A percentile compares a stretch with the other conserved stretches of the same genome.
Evolutionary conservation across 495 filamentous ascomycete species (phyloP).

Genomic region (Tuber magnatum): DNA sequence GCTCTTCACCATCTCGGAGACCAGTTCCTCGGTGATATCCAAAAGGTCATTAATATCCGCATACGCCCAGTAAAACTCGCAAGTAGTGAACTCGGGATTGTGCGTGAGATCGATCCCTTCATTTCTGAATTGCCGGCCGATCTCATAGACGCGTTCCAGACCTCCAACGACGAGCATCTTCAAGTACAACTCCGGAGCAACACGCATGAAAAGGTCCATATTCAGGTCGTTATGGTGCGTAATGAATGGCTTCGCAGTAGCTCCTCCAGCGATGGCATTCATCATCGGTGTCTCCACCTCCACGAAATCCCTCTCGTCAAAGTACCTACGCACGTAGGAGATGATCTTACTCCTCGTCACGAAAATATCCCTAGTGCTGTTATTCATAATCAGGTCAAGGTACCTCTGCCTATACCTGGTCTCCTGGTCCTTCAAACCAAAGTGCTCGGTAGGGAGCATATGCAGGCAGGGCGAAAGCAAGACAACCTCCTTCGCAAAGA

Average conservation of each 20-base stretch:
- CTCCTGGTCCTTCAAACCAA: conserved; percentile 90
- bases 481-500: conserved; percentile 80
- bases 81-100: conserved; percentile 97
- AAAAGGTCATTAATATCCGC: conserved; percentile 90
- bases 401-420: conserved; percentile 84
- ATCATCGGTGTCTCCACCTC: conserved; percentile 99
- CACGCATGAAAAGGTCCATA: conserved; percentile 87
- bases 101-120: conserved; percentile 95
- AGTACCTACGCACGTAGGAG: conserved; percentile 73
- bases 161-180: conserved; percentile 95
- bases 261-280: conserved; percentile 90
- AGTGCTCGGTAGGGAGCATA: conserved; percentile 85
- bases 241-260: conserved; percentile 89
- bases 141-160: conserved; percentile 83
- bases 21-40: conserved; percentile 87
- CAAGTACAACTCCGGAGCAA: conserved; percentile 91
- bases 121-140: conserved; percentile 87
- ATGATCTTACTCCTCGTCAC: conserved; percentile 77
- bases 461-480: conserved; percentile 88
- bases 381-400: conserved; percentile 94
- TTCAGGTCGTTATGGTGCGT: conserved; percentile 92
- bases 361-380: conserved; percentile 69
- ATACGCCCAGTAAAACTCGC: conserved; percentile 95
- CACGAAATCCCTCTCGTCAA: conserved; percentile 75
- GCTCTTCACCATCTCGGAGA: conserved; percentile 83